Evolutionary conservation across 2,329 filamentous ascomycete species (phyloP).

Genomic region (Aspergillus thermomutatus): DNA sequence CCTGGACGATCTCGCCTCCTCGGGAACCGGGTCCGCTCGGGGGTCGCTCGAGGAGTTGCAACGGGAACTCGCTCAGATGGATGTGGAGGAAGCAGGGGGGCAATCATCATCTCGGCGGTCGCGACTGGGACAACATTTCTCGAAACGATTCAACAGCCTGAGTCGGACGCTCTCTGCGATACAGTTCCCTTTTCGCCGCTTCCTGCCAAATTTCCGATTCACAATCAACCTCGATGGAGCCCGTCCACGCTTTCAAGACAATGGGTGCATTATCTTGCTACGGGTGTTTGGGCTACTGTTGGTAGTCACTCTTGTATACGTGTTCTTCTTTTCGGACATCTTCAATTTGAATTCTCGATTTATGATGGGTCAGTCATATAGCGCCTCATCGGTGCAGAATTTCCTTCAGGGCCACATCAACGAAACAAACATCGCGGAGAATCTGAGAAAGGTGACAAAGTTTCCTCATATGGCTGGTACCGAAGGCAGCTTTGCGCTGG

Average conservation of each 20-base stretch:
- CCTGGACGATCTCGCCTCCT: constrained; percentile 55
- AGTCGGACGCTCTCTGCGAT: constrained; percentile 57
- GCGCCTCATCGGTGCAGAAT: constrained; percentile 74
- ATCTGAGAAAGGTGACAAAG: constrained; percentile 71
- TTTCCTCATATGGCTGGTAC: constrained; percentile 94
- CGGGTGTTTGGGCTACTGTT: constrained; percentile 72
- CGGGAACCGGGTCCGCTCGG: constrained; percentile 51
- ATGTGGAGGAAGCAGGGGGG: constrained; percentile 66
- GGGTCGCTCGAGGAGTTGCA: constrained; percentile 64
- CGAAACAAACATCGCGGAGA: constrained; percentile 64
- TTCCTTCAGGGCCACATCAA: constrained; percentile 74
- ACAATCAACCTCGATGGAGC: constrained; percentile 36
- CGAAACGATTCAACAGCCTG: constrained; percentile 56
- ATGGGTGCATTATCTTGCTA: constrained; percentile 65
- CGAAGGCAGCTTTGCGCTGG: constrained; percentile 82
- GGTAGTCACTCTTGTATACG: constrained; percentile 73
- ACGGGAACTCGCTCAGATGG: constrained; percentile 84
- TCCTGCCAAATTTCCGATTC: constrained; percentile 40
- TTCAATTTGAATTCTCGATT: constrained; percentile 66
- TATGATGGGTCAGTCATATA: constrained; percentile 67
- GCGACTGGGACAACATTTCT: constrained; percentile 48
- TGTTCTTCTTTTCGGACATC: constrained; percentile 81
- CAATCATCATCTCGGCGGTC: constrained; percentile 31
- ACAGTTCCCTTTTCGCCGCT: constrained; percentile 49
- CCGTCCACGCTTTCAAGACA: constrained; percentile 39